These are phyloP conservation scores for Ogataea dorogensis DNA, from an alignment of 805 yeast species.

Conservation along the genomic window DNA sequence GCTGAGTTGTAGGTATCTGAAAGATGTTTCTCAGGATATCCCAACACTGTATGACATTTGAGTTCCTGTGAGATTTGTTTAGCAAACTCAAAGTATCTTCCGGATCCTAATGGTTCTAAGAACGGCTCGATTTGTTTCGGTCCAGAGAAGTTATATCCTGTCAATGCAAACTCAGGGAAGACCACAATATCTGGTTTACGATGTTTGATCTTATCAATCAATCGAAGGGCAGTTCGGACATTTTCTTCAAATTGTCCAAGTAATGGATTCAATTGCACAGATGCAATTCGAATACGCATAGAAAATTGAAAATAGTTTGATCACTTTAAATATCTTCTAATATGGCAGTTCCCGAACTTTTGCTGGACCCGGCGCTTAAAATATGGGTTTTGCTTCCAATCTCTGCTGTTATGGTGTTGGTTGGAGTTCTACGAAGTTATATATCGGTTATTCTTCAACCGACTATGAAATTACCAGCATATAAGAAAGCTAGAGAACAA, in stretches of 20 bases:
- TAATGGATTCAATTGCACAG: constrained; percentile 65
- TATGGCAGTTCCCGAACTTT: constrained; percentile 45
- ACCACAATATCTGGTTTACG: constrained; percentile 61
- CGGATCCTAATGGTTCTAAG: constrained; percentile 43
- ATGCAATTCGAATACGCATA: constrained; percentile 59
- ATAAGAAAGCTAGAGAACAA: constrained; percentile 54
- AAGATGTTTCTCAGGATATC: constrained; percentile 69
- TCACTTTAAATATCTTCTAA: constrained; percentile 13
- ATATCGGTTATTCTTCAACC: constrained; percentile 61
- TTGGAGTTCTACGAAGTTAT: constrained; percentile 75
- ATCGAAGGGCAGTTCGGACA: constrained; percentile 41
- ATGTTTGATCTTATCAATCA: constrained; percentile 33
- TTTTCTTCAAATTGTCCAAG: constrained; percentile 61
- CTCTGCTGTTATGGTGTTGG: constrained; percentile 82
- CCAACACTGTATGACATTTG: constrained; percentile 68
- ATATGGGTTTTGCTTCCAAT: constrained; percentile 93
- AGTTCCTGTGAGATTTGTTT: constrained; percentile 45
- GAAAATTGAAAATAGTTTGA: constrained; percentile 1
- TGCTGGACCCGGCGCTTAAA: constrained; percentile 78
- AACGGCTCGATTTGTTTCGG: constrained; percentile 52
- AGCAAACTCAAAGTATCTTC: constrained; percentile 56
- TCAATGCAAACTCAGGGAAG: constrained; percentile 80
- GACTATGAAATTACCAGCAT: constrained; percentile 51
- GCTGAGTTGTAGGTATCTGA: constrained; percentile 65
- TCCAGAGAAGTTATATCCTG: constrained; percentile 72